phyloP scores from a whole-genome alignment of 202 grass and related monocot species.

The Schoenoplectus triqueter region DNA sequence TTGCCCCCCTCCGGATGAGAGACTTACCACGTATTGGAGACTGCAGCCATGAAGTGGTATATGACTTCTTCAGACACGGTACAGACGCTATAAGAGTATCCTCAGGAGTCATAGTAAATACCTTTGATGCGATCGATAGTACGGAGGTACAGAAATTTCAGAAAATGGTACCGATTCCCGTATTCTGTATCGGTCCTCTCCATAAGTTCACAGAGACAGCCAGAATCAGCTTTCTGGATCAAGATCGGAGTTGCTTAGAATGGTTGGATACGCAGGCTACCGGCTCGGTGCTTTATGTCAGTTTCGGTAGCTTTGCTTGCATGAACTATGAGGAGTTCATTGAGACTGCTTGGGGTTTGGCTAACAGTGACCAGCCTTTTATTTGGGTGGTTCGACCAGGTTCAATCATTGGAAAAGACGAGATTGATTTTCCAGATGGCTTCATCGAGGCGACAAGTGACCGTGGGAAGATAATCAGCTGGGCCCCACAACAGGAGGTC shows the following conservation, averaged over 20 bases:
- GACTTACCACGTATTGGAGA: slow-evolving; percentile 14
- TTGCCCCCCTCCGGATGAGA: slow-evolving; percentile 39
- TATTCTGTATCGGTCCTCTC: slow-evolving; percentile 43
- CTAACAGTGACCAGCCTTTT: slow-evolving; percentile 38
- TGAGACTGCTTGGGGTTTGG: slow-evolving; percentile 39
- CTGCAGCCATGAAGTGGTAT: neutral
- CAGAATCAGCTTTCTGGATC: neutral
- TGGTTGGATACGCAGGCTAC: slow-evolving; percentile 38
- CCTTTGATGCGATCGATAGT: slow-evolving; percentile 31
- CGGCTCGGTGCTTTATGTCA: slow-evolving; percentile 41
- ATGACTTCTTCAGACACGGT: neutral
- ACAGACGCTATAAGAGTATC: slow-evolving; percentile 11
- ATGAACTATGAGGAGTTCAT: slow-evolving; percentile 3
- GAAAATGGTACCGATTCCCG: neutral
- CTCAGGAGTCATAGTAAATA: slow-evolving; percentile 51
- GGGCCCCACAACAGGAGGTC: slow-evolving; percentile 65
- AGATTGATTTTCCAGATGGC: neutral
- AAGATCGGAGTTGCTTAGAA: slow-evolving; percentile 34
- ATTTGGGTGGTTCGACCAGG: slow-evolving; percentile 44
- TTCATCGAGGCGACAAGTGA: slow-evolving; percentile 25
- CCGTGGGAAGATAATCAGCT: slow-evolving; percentile 40
- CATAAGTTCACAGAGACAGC: slow-evolving; percentile 20
- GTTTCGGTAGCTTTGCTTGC: slow-evolving; percentile 40
- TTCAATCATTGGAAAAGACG: slow-evolving; percentile 23
- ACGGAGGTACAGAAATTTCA: slow-evolving; percentile 33